Evolutionary conservation across 345 rosid genomes (phyloP).

Genomic region (Lenwebbia sp.): DNA sequence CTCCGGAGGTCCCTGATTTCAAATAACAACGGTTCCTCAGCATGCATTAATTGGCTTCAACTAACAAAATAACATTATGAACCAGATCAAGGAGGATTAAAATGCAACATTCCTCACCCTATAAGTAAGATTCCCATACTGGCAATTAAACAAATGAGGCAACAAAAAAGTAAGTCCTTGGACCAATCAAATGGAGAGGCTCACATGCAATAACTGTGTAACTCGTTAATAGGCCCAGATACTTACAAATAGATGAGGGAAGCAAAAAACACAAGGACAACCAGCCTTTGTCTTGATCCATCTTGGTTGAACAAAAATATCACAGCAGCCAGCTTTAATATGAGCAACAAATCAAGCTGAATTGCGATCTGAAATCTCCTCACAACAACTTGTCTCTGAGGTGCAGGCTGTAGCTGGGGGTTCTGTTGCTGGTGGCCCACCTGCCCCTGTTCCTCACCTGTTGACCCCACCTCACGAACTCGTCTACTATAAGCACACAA

Average conservation of each 20-base stretch:
- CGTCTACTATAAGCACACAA: constrained; percentile 9
- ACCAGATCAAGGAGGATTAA: not conserved
- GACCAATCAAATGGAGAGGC: not conserved
- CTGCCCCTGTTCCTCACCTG: constrained; percentile 37
- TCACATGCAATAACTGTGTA: not conserved
- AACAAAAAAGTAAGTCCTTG: not conserved
- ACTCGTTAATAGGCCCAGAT: not conserved
- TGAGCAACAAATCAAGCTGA: constrained; percentile 83
- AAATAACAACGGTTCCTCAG: not conserved
- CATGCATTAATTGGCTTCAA: not conserved
- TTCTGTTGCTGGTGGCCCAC: constrained; percentile 49
- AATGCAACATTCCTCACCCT: not conserved
- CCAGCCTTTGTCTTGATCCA: constrained; percentile 90
- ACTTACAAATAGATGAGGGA: constrained; percentile 85
- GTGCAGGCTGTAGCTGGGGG: constrained; percentile 47
- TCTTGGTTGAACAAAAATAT: constrained; percentile 96
- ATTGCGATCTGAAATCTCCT: constrained; percentile 92
- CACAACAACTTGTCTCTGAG: constrained; percentile 63
- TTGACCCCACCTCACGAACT: constrained; percentile 24
- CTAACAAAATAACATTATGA: not conserved
- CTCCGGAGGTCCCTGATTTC: not conserved
- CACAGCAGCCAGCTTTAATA: constrained; percentile 86
- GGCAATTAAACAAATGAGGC: not conserved
- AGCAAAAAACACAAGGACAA: constrained; percentile 78
- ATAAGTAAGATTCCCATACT: not conserved